phyloP scores from a whole-genome alignment of 306 rosid genomes.

The Quercus aquifolioides region DNA sequence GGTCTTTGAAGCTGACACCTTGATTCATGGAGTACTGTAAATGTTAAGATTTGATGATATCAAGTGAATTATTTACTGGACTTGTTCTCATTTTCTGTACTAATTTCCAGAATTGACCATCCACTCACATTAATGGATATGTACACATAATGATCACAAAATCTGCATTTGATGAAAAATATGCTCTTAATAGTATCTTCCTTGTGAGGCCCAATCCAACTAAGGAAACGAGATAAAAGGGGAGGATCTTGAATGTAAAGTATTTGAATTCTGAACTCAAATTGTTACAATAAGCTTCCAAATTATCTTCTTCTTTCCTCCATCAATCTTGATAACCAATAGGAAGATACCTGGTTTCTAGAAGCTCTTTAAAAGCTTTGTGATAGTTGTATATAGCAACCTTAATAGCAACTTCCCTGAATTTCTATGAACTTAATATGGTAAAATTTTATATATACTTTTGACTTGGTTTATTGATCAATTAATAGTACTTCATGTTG shows the following conservation, averaged over 20 bases:
- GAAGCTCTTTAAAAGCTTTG: background rate
- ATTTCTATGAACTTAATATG: background rate
- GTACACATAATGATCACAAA: background rate
- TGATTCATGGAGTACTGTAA: background rate
- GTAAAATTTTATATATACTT: background rate
- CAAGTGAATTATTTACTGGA: background rate
- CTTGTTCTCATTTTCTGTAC: background rate
- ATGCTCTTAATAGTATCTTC: background rate
- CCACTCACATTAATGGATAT: conserved; percentile 1
- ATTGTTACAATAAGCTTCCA: background rate
- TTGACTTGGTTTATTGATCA: background rate
- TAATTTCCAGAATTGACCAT: conserved; percentile 2
- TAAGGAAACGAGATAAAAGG: background rate
- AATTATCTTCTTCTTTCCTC: background rate
- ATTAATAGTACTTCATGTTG: background rate
- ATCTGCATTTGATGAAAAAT: background rate
- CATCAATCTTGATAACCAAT: background rate
- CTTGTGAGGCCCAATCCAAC: background rate
- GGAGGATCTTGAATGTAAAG: background rate
- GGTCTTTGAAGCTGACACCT: background rate
- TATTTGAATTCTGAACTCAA: conserved; percentile 2
- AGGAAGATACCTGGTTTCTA: background rate
- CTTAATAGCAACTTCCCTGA: background rate
- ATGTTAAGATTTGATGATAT: background rate
- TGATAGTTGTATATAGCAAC: background rate